Evolutionary conservation across 106 monocot genomes (phyloP), one percentile per base, ranked within the genome.

Genomic region (Agapanthus africanus): DNA sequence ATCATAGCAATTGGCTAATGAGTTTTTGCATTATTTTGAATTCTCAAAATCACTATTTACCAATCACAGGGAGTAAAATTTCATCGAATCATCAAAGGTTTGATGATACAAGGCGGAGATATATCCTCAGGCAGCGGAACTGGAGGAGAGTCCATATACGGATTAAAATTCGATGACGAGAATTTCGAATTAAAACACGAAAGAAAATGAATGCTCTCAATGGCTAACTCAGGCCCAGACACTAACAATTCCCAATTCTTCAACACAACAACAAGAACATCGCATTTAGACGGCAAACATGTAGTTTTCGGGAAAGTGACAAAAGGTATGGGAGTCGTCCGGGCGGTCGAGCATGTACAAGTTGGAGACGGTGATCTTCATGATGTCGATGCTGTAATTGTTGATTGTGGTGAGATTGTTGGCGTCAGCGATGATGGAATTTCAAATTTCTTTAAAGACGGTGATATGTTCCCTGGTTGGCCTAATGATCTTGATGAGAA

Each of bases 211-310:
- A n/a, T n/a, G n/a, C n/a, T n/a, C n/a, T n/a, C n/a, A n/a, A n/a
- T n/a, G n/a, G n/a, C n/a, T n/a, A n/a, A n/a, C n/a, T n/a, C n/a
- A n/a, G n/a, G n/a, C n/a, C n/a, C n/a, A n/a, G n/a, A n/a, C n/a
- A n/a, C n/a, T 23, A 94, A 94, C 73, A 90, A 87, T 0, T 94
- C 94, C 64, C 94, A 90, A 56, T 94, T 94, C 74, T 90, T 90
- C 37, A 94, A 90, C 25, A 94, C 87, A 30, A 94, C 94, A 9
- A 87, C 90, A 21, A 62, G 94, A 46, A 90, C 87, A 42, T 63
- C 94, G 41, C 94, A 94, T 79, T 70, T 92, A 54, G 91, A 92
- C 78, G 85, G 87, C 7, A 92, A 88, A 23, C 88, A 92, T 73
- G 91, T 92, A 65, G 84, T 92, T 10, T 92, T 92, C 74, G 91